Base-by-base conservation (phyloP, 257 asterid genomes). In the Solanum megistacrolobum region DNA sequence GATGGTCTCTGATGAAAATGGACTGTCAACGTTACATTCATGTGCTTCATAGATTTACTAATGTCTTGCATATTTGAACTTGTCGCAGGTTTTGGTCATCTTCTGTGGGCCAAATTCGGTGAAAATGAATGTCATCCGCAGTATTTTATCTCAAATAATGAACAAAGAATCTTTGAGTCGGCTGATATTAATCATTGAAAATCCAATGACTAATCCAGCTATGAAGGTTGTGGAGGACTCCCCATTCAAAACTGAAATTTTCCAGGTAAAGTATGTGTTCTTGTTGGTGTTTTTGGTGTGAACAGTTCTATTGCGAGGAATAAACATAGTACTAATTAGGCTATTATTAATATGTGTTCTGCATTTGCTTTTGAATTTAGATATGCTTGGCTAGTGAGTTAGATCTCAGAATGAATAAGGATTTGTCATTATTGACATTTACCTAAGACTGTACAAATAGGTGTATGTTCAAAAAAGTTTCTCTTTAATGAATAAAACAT, bases 191-290 rank as follows among this genome's bases (percentile, higher is more conserved):
- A 89, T 96, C 12, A 91, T 94, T 76, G 94, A 96, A 90, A 88
- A 78, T 71, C 92, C 90, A 88, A 91, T 95, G 23, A 95, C 99
- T 20, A 92, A 86, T 91, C 98, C 92, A 91, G 98, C 99, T 86
- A 76, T 43, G 84, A 96, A 94, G 92, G 93, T 92, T 34, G 83
- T 96, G 83, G 96, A 92, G 3, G 91, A 91, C 81, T 91, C 92
- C 88, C 41, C 92, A 16, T 93, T 91, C 92, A 95, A 92, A 92
- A 97, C 94, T 55, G 98, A 96, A 89, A 91, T 92, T 73, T 95
- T 96, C 92, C 94, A 93, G 97, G 99, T 95, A 86, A 79, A 83
- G 88, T 88, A 38, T 75, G 76, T 72, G 81, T 62, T 87, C 85
- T 86, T 79, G 1, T 46, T 86, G 23, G 8, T 83, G 18, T 25